These are phyloP conservation scores for Zoysia japonica DNA, from an alignment of 176 grass and related monocot genomes.

Conservation along the genomic window DNA sequence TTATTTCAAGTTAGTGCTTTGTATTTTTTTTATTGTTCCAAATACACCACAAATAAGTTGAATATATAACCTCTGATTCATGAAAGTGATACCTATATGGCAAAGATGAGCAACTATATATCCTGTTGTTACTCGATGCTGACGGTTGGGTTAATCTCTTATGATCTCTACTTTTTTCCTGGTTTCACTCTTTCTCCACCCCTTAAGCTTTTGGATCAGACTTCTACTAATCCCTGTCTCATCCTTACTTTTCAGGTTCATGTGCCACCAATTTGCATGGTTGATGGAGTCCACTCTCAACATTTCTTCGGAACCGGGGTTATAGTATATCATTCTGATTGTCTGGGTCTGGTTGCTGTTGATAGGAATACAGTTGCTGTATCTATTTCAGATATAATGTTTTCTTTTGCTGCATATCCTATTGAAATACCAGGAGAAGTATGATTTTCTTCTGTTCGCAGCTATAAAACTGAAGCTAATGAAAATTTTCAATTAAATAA, in stretches of 20 bases:
- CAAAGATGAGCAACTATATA: background rate
- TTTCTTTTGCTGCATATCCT: slow-evolving; percentile 99
- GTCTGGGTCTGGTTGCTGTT: slow-evolving; percentile 82
- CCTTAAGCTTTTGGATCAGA: background rate
- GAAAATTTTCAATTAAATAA: slow-evolving; percentile 25
- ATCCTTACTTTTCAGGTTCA: slow-evolving; percentile 68
- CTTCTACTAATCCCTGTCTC: background rate
- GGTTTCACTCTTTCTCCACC: background rate
- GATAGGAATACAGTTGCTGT: slow-evolving; percentile 95
- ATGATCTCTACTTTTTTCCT: slow-evolving; percentile 8
- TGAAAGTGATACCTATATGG: background rate
- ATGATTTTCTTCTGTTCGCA: slow-evolving; percentile 23
- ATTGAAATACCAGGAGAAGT: slow-evolving; percentile 99
- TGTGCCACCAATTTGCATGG: slow-evolving; percentile 95
- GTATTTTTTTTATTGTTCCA: background rate
- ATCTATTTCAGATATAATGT: slow-evolving; percentile 93
- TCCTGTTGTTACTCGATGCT: background rate
- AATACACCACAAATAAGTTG: slow-evolving; percentile 1
- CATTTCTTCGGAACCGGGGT: slow-evolving; percentile 98
- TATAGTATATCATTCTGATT: slow-evolving; percentile 89
- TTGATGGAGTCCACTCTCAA: slow-evolving; percentile 96
- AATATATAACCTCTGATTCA: background rate
- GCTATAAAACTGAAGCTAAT: slow-evolving; percentile 15
- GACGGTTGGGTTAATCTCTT: background rate
- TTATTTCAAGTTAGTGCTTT: slow-evolving; percentile 4